These are phyloP conservation scores for Onygenales sp. DNA, from an alignment of 2,329 filamentous ascomycete genomes.

Conservation along the genomic window DNA sequence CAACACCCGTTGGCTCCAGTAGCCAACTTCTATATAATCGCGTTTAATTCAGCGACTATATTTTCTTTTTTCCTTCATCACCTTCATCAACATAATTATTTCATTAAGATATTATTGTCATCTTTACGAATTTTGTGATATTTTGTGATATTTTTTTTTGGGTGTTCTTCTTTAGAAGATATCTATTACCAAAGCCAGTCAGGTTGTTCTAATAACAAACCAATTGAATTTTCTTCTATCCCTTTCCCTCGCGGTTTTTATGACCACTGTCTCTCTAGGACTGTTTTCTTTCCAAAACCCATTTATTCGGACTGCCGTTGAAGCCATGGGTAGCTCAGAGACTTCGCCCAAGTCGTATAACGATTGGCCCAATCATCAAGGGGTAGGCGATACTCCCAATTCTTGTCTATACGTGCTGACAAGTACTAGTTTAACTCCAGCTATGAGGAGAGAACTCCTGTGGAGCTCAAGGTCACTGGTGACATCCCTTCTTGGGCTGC, in stretches of 20 bases:
- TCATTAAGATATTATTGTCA: too few relatives aligned
- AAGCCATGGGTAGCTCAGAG: conserved; percentile 1
- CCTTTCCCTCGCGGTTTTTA: neutral
- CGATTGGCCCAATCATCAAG: conserved; percentile 44
- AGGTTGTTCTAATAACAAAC: too few relatives aligned
- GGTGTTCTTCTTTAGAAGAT: too few relatives aligned
- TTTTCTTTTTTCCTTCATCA: too few relatives aligned
- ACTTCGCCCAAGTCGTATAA: conserved; percentile 20
- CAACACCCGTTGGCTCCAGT: neutral
- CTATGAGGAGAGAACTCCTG: conserved; percentile 55
- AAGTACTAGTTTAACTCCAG: conserved; percentile 53
- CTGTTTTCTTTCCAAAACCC: neutral
- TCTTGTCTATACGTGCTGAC: conserved; percentile 7
- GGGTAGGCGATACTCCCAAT: conserved; percentile 27
- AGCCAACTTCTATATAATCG: neutral
- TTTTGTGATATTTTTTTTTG: too few relatives aligned
- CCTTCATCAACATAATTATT: too few relatives aligned
- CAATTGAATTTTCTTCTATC: neutral
- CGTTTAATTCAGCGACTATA: too few relatives aligned
- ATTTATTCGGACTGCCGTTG: neutral
- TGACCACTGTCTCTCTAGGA: neutral
- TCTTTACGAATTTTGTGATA: too few relatives aligned
- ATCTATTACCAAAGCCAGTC: too few relatives aligned
- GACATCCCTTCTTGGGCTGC: conserved; percentile 61
- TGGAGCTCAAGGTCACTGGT: conserved; percentile 55